Evolutionary conservation across 75 land plant species (phyloP).

Genomic region (Selaginella moellendorffii): DNA sequence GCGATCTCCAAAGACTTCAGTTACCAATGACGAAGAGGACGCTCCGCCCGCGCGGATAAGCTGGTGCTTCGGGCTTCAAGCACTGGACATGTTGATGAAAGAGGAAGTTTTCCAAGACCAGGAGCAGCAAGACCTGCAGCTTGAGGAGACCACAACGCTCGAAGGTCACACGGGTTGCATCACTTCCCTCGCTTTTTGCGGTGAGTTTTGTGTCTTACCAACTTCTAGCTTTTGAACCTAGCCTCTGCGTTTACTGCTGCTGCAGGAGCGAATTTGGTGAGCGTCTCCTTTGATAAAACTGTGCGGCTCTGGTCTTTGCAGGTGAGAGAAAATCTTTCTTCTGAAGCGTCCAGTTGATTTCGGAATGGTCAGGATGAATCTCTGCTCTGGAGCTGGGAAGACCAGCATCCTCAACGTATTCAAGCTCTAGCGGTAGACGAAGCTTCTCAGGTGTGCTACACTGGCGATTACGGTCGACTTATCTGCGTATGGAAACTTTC

Average conservation of each 20-base stretch:
- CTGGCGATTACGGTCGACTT: constrained; percentile 77
- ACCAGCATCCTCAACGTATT: constrained; percentile 66
- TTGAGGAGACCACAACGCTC: constrained; percentile 20
- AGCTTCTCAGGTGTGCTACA: constrained; percentile 43
- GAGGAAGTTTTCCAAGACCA: constrained; percentile 18
- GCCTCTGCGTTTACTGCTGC: no score
- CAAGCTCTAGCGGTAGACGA: constrained; percentile 38
- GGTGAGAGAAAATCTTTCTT: constrained; percentile 24
- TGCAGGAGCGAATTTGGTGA: constrained; percentile 59
- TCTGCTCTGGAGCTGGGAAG: constrained; percentile 41
- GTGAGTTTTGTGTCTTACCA: constrained; percentile 19
- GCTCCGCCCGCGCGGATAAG: constrained; percentile 2
- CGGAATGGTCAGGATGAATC: constrained; percentile 34
- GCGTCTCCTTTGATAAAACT: constrained; percentile 73
- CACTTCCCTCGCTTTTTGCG: constrained; percentile 59
- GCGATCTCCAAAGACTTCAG: neutral
- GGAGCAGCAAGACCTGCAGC: constrained; percentile 9
- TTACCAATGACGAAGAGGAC: neutral
- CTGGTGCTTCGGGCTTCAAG: neutral
- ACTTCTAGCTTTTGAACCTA: neutral
- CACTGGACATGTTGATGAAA: neutral
- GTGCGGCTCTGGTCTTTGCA: constrained; percentile 62
- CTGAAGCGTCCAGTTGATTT: neutral
- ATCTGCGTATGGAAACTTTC: constrained; percentile 53
- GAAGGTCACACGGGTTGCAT: constrained; percentile 56